These are phyloP conservation scores for Apocynum venetum DNA, from an alignment of 257 asterid species.

Conservation along the genomic window DNA sequence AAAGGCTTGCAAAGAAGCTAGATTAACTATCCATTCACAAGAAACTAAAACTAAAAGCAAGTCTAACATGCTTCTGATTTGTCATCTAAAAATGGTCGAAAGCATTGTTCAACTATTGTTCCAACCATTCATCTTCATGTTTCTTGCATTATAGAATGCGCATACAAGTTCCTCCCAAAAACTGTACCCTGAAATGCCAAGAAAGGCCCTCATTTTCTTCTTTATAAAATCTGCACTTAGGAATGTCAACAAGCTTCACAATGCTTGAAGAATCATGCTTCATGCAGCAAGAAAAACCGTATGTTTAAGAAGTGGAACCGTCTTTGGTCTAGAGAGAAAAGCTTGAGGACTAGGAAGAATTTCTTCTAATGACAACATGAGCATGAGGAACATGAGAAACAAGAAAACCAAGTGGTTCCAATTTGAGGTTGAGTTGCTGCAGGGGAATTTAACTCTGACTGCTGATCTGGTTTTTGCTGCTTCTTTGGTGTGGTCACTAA, in stretches of 20 bases:
- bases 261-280: background rate
- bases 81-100: background rate
- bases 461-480: background rate
- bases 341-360: no score
- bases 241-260: background rate
- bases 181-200: no score
- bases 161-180: background rate
- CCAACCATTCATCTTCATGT: background rate
- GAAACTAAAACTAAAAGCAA: background rate
- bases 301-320: background rate
- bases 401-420: conserved; percentile 29
- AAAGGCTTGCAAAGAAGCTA: background rate
- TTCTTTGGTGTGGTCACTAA: background rate
- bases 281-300: background rate
- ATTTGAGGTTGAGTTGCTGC: conserved; percentile 14
- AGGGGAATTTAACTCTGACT: conserved; percentile 16
- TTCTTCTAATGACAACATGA: conserved; percentile 17
- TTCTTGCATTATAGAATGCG: background rate
- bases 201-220: no score
- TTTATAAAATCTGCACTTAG: no score
- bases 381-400: conserved; percentile 31
- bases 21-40: background rate
- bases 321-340: background rate
- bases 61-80: background rate
- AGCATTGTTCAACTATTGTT: background rate